These are phyloP conservation scores for Hanseniaspora sp. DNA, from an alignment of 1,139 yeast genomes.

Conservation along the genomic window DNA sequence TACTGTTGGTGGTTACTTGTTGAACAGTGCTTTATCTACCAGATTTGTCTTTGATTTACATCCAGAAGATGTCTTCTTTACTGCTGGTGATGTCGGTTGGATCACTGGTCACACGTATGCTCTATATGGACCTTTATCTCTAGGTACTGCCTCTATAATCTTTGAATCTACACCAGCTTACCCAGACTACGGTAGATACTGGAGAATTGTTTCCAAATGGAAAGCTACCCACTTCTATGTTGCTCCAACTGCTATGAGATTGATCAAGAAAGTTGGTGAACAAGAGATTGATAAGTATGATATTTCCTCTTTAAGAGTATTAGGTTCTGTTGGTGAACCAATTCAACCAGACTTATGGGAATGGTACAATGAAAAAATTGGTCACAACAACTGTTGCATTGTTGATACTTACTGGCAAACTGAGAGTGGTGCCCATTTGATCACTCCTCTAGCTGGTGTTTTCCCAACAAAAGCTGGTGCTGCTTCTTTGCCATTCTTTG, in stretches of 20 bases:
- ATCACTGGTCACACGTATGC: slow-evolving; percentile 97
- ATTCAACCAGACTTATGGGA: slow-evolving; percentile 97
- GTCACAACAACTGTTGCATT: slow-evolving; percentile 73
- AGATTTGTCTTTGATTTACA: slow-evolving; percentile 89
- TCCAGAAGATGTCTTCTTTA: slow-evolving; percentile 76
- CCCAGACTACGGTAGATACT: slow-evolving; percentile 92
- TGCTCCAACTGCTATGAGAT: slow-evolving; percentile 95
- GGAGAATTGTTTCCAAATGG: slow-evolving; percentile 91
- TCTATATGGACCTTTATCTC: slow-evolving; percentile 77
- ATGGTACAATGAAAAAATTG: slow-evolving; percentile 91
- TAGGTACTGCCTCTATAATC: slow-evolving; percentile 84
- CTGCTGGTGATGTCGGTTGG: slow-evolving; percentile 99
- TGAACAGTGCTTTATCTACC: slow-evolving; percentile 91
- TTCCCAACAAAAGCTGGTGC: slow-evolving; percentile 96
- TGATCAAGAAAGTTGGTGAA: slow-evolving; percentile 90
- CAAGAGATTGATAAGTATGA: slow-evolving; percentile 74
- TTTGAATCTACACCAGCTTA: slow-evolving; percentile 98
- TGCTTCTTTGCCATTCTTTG: slow-evolving; percentile 92
- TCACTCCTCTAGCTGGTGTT: slow-evolving; percentile 91
- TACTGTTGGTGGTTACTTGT: slow-evolving; percentile 82
- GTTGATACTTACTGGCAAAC: slow-evolving; percentile 99
- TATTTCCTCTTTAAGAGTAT: slow-evolving; percentile 77
- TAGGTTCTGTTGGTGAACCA: slow-evolving; percentile 98
- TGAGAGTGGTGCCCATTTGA: slow-evolving; percentile 91
- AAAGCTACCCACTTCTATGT: slow-evolving; percentile 94